Conservation (phyloP, 768 basidiomycete genomes). For the Leccinum aurantiacum region DNA sequence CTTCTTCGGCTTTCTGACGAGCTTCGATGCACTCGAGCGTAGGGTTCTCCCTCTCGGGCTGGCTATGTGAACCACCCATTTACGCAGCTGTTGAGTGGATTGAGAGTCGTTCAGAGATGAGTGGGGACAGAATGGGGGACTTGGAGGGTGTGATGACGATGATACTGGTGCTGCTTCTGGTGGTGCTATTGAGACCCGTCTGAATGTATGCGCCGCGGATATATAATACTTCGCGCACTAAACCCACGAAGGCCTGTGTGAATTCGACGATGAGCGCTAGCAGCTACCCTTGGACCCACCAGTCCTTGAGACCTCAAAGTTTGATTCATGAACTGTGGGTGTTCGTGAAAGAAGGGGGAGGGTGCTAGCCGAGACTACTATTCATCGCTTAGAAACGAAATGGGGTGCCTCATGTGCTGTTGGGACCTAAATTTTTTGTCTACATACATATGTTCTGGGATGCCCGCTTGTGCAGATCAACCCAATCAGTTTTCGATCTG, state of each 20-base stretch:
- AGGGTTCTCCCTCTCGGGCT: not conserved
- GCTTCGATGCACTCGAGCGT: not conserved
- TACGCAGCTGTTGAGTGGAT: not conserved
- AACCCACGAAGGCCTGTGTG: not conserved
- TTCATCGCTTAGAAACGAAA: not conserved
- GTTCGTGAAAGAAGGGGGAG: not conserved
- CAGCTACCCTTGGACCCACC: constrained; percentile 5
- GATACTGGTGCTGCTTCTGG: not conserved
- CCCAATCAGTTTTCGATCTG: not conserved
- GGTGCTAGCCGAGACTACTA: not conserved
- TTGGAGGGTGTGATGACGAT: not conserved
- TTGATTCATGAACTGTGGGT: not conserved
- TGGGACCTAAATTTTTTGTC: not conserved
- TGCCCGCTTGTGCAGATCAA: not conserved
- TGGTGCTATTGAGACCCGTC: not conserved
- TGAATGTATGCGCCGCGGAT: not conserved
- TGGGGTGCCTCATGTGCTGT: not conserved
- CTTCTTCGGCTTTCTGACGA: not conserved
- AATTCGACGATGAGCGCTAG: not conserved
- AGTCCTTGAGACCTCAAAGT: not conserved
- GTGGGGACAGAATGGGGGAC: not conserved
- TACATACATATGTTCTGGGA: not conserved
- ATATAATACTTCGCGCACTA: not conserved
- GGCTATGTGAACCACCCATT: constrained; percentile 14
- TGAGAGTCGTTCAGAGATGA: not conserved